Evolutionary conservation across 371 early-diverging fungal genomes (phyloP).

Genomic region (Dinochytrium kinnereticum): DNA sequence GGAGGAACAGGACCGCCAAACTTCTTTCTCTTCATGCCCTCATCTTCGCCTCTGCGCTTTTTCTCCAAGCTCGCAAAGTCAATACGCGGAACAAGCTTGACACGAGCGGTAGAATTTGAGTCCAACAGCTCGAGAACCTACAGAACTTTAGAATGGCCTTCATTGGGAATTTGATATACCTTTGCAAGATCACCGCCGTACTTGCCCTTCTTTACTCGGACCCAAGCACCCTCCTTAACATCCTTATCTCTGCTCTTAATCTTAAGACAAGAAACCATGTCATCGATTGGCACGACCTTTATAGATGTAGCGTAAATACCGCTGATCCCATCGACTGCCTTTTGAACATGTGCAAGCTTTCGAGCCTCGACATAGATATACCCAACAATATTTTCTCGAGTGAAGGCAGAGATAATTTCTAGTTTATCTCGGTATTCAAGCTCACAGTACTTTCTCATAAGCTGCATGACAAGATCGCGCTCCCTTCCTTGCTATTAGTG

Average conservation of each 20-base stretch:
- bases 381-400: conserved; percentile 89
- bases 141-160: too few species aligned
- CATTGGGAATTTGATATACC: too few species aligned
- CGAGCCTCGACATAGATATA: conserved; percentile 97
- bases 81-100: conserved; percentile 91
- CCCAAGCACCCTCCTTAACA: conserved; percentile 86
- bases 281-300: conserved; percentile 90
- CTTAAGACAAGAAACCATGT: conserved; percentile 94
- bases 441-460: conserved; percentile 82
- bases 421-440: conserved; percentile 62
- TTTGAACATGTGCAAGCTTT: conserved; percentile 82
- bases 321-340: conserved; percentile 73
- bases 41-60: conserved; percentile 34
- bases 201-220: conserved; percentile 92
- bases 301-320: conserved; percentile 77
- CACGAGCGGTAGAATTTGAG: conserved; percentile 75
- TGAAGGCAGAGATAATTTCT: conserved; percentile 81
- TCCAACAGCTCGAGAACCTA: conserved; percentile 77
- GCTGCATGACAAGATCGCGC: conserved; percentile 78
- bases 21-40: conserved; percentile 66
- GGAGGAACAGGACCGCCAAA: conserved; percentile 43
- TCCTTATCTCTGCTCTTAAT: conserved; percentile 67
- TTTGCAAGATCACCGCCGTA: conserved; percentile 96
- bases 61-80: conserved; percentile 50
- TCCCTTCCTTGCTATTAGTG: conserved; percentile 79